Evolutionary conservation across 2,329 filamentous ascomycete species (phyloP).

Genomic region (Cladophialophora psammophila): DNA sequence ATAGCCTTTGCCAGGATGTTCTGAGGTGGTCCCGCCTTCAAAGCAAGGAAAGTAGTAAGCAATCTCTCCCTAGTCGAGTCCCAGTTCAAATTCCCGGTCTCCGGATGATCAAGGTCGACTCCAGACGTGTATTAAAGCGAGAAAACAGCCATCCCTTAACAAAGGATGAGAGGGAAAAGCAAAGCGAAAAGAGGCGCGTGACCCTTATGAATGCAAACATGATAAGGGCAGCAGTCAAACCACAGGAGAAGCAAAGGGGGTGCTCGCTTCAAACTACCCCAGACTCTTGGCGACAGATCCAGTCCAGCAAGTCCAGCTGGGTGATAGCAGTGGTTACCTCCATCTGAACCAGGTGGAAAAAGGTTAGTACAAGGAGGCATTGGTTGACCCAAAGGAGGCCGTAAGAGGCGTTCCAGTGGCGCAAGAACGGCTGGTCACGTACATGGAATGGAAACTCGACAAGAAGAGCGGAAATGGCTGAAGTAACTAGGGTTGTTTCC

Average conservation of each 20-base stretch:
- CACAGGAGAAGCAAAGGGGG: neutral
- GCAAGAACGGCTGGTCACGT: neutral
- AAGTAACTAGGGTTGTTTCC: neutral
- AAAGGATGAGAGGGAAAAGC: neutral
- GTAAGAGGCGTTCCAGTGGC: neutral
- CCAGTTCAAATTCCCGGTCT: neutral
- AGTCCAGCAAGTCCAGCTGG: neutral
- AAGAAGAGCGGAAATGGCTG: neutral
- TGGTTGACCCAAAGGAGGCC: neutral
- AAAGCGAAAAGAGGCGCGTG: conserved; percentile 9
- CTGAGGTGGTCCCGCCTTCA: neutral
- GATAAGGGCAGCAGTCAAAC: neutral
- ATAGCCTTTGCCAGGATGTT: conserved; percentile 19
- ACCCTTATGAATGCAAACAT: neutral
- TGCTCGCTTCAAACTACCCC: conserved; percentile 8
- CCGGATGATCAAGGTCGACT: neutral
- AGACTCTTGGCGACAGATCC: conserved; percentile 15
- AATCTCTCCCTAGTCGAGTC: neutral
- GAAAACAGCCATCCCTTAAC: neutral
- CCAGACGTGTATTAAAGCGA: neutral
- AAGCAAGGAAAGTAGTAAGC: neutral
- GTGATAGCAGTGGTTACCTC: neutral
- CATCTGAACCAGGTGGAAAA: neutral
- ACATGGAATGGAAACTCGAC: neutral
- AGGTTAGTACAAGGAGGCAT: neutral